Evolutionary conservation across 768 basidiomycete species (phyloP).

Genomic region (Leccinum subtestaceum): DNA sequence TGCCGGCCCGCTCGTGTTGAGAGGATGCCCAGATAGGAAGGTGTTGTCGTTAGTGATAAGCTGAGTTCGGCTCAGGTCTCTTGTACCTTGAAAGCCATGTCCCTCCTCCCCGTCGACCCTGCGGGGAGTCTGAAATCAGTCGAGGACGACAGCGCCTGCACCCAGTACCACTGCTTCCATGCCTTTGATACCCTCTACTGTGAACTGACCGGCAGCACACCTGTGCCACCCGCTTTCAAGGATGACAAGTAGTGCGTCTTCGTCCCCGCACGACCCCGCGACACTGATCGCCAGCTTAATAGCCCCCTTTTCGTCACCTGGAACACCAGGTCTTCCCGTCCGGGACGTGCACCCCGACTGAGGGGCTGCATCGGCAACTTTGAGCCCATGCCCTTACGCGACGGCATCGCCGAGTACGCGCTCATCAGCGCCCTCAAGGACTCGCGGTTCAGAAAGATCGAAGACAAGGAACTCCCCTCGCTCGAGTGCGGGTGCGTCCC

Average conservation of each 20-base stretch:
- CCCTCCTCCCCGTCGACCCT: slow-evolving; percentile 53
- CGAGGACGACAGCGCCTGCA: slow-evolving; percentile 50
- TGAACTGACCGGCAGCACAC: slow-evolving; percentile 52
- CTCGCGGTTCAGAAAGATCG: slow-evolving; percentile 78
- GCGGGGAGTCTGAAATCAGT: slow-evolving; percentile 39
- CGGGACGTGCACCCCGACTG: slow-evolving; percentile 60
- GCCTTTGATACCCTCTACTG: slow-evolving; percentile 83
- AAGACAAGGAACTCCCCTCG: slow-evolving; percentile 66
- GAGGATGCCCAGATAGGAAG: slow-evolving; percentile 30
- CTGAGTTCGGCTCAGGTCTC: not conserved
- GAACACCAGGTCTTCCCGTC: slow-evolving; percentile 69
- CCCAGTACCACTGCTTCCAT: slow-evolving; percentile 73
- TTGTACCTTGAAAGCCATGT: slow-evolving; percentile 42
- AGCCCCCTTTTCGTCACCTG: slow-evolving; percentile 94
- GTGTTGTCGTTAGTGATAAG: slow-evolving; percentile 7
- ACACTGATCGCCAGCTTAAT: slow-evolving; percentile 4
- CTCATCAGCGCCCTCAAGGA: slow-evolving; percentile 90
- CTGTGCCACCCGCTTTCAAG: slow-evolving; percentile 60
- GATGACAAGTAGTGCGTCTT: slow-evolving; percentile 74
- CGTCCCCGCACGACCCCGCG: slow-evolving; percentile 23
- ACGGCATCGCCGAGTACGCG: slow-evolving; percentile 87
- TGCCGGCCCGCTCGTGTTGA: not conserved
- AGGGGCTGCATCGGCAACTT: slow-evolving; percentile 97
- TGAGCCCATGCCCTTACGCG: slow-evolving; percentile 64
- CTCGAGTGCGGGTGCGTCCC: slow-evolving; percentile 83